Evolutionary conservation across 2,329 filamentous ascomycete genomes (phyloP).

Genomic region (Fusarium falciforme): DNA sequence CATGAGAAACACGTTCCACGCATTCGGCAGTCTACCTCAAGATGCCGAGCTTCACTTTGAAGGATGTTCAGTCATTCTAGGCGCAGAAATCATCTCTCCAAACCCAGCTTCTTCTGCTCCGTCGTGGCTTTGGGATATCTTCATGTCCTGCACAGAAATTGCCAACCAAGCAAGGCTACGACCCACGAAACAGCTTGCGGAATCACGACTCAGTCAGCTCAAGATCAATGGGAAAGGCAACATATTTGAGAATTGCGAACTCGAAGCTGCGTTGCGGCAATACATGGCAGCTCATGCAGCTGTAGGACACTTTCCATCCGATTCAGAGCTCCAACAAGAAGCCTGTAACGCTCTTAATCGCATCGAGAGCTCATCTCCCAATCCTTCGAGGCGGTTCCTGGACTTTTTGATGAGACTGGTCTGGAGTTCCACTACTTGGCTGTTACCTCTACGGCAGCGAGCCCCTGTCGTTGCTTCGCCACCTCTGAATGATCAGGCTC

Average conservation of each 20-base stretch:
- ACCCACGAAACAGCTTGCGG: conserved; percentile 24
- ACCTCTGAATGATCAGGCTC: conserved; percentile 1
- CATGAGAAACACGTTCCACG: conserved; percentile 25
- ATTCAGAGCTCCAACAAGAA: conserved; percentile 32
- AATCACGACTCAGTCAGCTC: conserved; percentile 21
- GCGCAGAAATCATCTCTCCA: conserved; percentile 23
- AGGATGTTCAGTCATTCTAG: conserved; percentile 29
- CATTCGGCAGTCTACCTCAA: conserved; percentile 8
- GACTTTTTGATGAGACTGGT: conserved; percentile 31
- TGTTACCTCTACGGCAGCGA: conserved; percentile 21
- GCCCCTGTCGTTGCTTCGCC: background rate
- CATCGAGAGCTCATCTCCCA: background rate
- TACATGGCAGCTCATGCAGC: conserved; percentile 23
- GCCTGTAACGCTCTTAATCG: conserved; percentile 19
- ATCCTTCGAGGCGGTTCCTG: conserved; percentile 23
- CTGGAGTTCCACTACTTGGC: conserved; percentile 29
- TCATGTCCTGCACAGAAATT: conserved; percentile 27
- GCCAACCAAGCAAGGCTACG: conserved; percentile 30
- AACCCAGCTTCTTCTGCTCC: conserved; percentile 26
- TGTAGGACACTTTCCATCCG: conserved; percentile 22
- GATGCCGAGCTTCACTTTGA: conserved; percentile 32
- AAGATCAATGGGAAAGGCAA: conserved; percentile 37
- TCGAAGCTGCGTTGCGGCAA: conserved; percentile 24
- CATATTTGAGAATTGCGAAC: conserved; percentile 35
- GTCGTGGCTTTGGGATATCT: conserved; percentile 32